phyloP scores from a whole-genome alignment of 2,329 filamentous ascomycete species.

The Cladorrhinum sp. region DNA sequence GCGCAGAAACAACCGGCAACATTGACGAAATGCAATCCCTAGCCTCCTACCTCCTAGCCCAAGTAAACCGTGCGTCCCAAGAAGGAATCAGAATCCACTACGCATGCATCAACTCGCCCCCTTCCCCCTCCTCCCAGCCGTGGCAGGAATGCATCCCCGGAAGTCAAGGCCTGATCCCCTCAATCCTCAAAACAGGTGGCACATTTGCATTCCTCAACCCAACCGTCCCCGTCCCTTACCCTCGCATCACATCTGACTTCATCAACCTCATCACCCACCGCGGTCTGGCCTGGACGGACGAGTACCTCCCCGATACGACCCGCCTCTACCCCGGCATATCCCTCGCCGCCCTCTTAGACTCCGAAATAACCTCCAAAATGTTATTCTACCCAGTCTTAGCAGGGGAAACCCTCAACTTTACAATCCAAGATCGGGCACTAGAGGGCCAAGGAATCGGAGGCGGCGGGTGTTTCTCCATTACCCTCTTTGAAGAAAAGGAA shows the following conservation, averaged over 20 bases:
- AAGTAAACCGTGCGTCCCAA: slow-evolving; percentile 17
- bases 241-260: slow-evolving; percentile 1
- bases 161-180: slow-evolving; percentile 11
- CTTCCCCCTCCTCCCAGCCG: not conserved
- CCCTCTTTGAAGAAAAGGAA: slow-evolving; percentile 11
- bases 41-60: not conserved
- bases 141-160: slow-evolving; percentile 13
- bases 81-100: slow-evolving; percentile 25
- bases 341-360: slow-evolving; percentile 13
- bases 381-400: slow-evolving; percentile 15
- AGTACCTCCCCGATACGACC: slow-evolving; percentile 8
- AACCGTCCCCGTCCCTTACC: too few species aligned
- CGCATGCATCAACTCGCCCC: slow-evolving; percentile 16
- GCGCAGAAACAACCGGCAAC: slow-evolving; percentile 6
- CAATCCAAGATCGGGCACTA: slow-evolving; percentile 7
- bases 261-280: slow-evolving; percentile 19
- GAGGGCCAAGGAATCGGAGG: not conserved
- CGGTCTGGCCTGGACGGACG: slow-evolving; percentile 20
- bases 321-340: slow-evolving; percentile 17
- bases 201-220: slow-evolving; percentile 18
- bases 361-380: slow-evolving; percentile 6
- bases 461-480: slow-evolving; percentile 13
- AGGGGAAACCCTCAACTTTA: slow-evolving; percentile 18
- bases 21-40: not conserved
- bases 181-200: slow-evolving; percentile 21